Percentiles rank a stretch among this genome's conserved stretches.
These are phyloP conservation scores for Cladosporium sp. DNA, from an alignment of 2,329 filamentous ascomycete genomes.

Conservation along the genomic window DNA sequence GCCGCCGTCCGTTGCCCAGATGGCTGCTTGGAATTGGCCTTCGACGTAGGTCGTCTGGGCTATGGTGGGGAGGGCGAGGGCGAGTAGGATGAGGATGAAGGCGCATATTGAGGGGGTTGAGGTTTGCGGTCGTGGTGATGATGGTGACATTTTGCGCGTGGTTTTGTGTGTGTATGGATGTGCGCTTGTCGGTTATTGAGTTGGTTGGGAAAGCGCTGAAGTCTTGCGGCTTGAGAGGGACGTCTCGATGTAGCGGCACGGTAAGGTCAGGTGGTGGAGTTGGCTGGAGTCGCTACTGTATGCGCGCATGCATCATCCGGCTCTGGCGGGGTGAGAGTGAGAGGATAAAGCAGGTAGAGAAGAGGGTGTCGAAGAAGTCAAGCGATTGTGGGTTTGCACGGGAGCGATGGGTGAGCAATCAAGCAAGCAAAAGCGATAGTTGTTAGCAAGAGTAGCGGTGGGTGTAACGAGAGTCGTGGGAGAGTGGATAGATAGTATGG, in stretches of 20 bases:
- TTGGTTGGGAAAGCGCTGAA: background rate
- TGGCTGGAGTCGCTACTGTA: background rate
- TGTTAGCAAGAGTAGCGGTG: background rate
- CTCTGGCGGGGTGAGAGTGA: background rate
- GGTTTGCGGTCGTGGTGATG: too few species aligned
- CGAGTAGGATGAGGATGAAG: conserved; percentile 14
- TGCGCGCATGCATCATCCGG: background rate
- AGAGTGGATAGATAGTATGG: background rate
- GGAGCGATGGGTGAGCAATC: background rate
- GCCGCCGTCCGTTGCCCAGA: conserved; percentile 15
- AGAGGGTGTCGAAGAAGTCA: too few species aligned
- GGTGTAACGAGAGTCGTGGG: too few species aligned
- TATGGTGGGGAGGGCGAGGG: conserved; percentile 12
- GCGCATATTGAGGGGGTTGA: conserved; percentile 12
- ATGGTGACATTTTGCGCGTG: conserved; percentile 2
- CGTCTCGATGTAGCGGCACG: too few species aligned
- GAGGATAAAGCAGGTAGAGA: background rate
- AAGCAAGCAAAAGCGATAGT: background rate
- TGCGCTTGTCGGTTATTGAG: too few species aligned
- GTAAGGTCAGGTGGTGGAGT: too few species aligned
- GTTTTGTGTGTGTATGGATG: background rate
- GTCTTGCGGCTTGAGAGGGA: too few species aligned
- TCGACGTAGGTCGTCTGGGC: conserved; percentile 26
- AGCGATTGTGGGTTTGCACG: background rate
- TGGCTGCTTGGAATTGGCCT: conserved; percentile 26